phyloP scores from a whole-genome alignment of 1,284 basidiomycete genomes.

The Mycena citricolor region DNA sequence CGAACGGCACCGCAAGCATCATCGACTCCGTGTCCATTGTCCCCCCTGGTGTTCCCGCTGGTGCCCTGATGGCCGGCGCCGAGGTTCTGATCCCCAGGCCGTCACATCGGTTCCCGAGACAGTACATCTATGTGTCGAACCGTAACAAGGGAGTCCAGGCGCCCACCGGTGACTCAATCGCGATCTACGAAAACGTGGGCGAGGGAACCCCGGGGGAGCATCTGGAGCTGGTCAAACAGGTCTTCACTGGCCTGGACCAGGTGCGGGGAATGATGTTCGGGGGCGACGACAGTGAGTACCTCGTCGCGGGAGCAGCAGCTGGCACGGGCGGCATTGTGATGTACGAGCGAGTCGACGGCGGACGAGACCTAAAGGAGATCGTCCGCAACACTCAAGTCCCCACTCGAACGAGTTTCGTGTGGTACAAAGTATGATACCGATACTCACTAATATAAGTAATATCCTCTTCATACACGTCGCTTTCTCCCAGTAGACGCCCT shows the following conservation, averaged over 20 bases:
- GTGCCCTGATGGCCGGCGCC: conserved; percentile 47
- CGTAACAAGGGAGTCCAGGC: conserved; percentile 19
- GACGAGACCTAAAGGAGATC: conserved; percentile 14
- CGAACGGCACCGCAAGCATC: conserved; percentile 45
- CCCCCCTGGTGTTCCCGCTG: conserved; percentile 40
- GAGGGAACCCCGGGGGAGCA: conserved; percentile 30
- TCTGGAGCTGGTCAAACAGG: conserved; percentile 41
- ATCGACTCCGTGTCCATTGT: conserved; percentile 51
- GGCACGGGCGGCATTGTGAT: conserved; percentile 20
- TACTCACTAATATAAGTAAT: background rate
- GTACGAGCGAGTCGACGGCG: conserved; percentile 15
- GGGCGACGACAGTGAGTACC: conserved; percentile 5
- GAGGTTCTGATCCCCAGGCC: conserved; percentile 55
- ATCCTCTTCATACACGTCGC: conserved; percentile 11
- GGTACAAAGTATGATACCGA: too few species aligned
- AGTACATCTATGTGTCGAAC: conserved; percentile 60
- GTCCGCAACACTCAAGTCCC: conserved; percentile 49
- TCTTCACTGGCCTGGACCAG: conserved; percentile 61
- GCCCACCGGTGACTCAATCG: conserved; percentile 21
- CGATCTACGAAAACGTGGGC: conserved; percentile 13
- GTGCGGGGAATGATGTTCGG: conserved; percentile 40
- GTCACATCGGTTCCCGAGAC: conserved; percentile 42
- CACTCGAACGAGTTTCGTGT: conserved; percentile 55
- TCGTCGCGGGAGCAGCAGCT: conserved; percentile 19
- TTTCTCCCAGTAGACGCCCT: conserved; percentile 12